A percentile compares a stretch with the other conserved stretches of the same genome.
phyloP scores from a whole-genome alignment of 2,329 filamentous ascomycete genomes.

The Beauveria medogensis region DNA sequence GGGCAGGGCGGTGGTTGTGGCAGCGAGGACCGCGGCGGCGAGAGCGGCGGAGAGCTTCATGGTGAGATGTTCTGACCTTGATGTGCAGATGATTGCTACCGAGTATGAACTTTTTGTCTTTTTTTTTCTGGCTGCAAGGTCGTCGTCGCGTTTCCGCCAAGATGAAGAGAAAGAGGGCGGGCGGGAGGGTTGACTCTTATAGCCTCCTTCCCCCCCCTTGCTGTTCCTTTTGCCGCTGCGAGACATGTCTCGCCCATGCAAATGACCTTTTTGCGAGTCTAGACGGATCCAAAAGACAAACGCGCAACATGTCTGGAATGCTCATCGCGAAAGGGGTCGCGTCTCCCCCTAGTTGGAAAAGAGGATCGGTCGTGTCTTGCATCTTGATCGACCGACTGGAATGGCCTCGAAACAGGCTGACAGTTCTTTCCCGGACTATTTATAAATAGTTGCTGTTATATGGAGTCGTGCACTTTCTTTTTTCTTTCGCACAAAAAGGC shows the following conservation, averaged over 20 bases:
- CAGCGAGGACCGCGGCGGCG: neutral
- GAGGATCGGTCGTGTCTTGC: too few species aligned
- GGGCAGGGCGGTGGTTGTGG: neutral
- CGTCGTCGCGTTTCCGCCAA: too few species aligned
- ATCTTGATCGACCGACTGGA: too few species aligned
- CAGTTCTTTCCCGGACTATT: too few species aligned
- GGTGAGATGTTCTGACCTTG: neutral
- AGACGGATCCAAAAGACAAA: neutral
- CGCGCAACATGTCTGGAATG: neutral
- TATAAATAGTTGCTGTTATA: too few species aligned
- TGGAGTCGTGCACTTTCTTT: too few species aligned
- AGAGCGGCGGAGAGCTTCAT: constrained; percentile 2
- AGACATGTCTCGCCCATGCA: neutral
- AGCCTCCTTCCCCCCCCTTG: neutral
- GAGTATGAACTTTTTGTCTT: too few species aligned
- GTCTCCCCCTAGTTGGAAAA: too few species aligned
- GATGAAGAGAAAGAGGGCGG: neutral
- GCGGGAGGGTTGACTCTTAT: neutral
- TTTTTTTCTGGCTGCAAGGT: too few species aligned
- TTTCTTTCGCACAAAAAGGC: too few species aligned
- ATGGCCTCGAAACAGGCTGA: too few species aligned
- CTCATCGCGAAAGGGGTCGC: neutral
- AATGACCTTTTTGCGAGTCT: neutral
- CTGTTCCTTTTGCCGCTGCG: neutral
- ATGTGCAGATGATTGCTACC: neutral